Base-by-base conservation (phyloP, 345 rosid species). In the Nephelium lappaceum region DNA sequence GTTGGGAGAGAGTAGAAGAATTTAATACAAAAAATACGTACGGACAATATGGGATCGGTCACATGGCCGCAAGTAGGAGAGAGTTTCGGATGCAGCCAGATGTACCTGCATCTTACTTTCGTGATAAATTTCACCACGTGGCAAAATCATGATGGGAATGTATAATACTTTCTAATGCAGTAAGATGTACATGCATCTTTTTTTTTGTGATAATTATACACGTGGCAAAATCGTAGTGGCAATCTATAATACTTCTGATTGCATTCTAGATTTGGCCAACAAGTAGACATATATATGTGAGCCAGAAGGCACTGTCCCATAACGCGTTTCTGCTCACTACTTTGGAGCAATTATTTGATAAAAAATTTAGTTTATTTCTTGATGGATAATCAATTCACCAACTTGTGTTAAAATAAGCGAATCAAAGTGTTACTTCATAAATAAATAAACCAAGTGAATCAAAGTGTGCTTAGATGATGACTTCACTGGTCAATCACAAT, bases 31-130 rank as follows among this genome's bases (percentile, higher is more conserved):
- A 81, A 45, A 31, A 31, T 2, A 7, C 81, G 76, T 3, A 15
- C 70, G 51, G 43, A 79, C 75, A 82, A 72, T 81, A 69, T 74
- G 81, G 87, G 91, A 81, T 47, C 74, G 65, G 72, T 85, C 89
- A 84, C 87, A 82, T 84, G 89, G 79, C 41, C 71, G 65, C 74
- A 21, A 74, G 39, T 5, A 77, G 83, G 51, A 45, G 11, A 45
- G 51, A 45, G 8, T 45, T 45, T 31, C 36, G 36, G 36, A 31
- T 31, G 36, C 36, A 31, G 36, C 3, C 36, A 31, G 36, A 31
- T 31, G 36, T 45, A 45, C 1, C 1, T 45, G 8, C 12, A 45
- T 45, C 12, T 45, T 45, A 5, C 6, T 45, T 45, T 45, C 4
- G 12, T 45, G 8, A 45, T 45, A 45, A 45, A 31, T 31, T 31